These are phyloP conservation scores for Colletotrichum destructivum DNA, from an alignment of 2,329 filamentous ascomycete species.

Conservation along the genomic window DNA sequence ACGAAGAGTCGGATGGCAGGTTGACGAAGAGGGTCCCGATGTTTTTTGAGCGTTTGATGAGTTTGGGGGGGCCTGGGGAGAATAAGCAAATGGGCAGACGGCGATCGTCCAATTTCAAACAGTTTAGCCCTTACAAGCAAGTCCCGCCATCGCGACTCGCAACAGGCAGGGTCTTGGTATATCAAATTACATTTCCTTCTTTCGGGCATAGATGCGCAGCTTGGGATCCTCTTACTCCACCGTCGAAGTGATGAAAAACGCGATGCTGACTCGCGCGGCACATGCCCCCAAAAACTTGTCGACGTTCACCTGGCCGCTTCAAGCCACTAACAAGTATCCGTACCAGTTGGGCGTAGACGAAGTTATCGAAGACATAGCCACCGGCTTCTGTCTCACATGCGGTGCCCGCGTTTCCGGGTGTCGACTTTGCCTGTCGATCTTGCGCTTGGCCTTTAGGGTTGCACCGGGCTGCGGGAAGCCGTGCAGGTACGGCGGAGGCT, in stretches of 20 bases:
- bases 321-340: no score
- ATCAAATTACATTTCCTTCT: neutral
- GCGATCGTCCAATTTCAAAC: conserved; percentile 4
- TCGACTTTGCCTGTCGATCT: conserved; percentile 10
- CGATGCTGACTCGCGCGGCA: neutral
- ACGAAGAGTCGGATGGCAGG: neutral
- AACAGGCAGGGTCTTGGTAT: neutral
- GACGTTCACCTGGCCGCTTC: neutral
- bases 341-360: neutral
- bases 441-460: conserved; percentile 2
- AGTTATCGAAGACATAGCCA: neutral
- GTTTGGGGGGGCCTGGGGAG: neutral
- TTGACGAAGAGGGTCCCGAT: no score
- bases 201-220: neutral
- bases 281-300: no score
- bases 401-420: conserved; percentile 4
- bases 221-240: neutral
- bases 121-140: neutral
- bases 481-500: neutral
- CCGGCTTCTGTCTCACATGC: neutral
- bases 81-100: neutral
- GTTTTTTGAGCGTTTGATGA: neutral
- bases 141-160: conserved; percentile 1
- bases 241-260: neutral
- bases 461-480: conserved; percentile 5